phyloP scores from a whole-genome alignment of 768 basidiomycete genomes.

The Suillus subalutaceus region DNA sequence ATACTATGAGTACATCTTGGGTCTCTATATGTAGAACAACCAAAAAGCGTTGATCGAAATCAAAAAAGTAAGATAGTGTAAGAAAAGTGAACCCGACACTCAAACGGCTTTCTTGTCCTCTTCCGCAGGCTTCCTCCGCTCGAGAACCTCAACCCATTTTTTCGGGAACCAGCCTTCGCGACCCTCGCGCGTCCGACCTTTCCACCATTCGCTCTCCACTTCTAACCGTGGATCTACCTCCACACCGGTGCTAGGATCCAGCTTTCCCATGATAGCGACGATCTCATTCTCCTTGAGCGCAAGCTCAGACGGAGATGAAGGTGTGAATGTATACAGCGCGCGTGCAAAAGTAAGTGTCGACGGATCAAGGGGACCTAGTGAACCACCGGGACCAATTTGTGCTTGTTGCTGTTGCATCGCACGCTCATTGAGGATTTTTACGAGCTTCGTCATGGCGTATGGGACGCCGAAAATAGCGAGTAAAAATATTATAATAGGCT shows the following conservation, averaged over 20 bases:
- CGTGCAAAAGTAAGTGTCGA: conserved; percentile 82
- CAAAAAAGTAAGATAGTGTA: not conserved
- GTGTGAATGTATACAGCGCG: conserved; percentile 76
- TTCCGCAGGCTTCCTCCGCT: conserved; percentile 41
- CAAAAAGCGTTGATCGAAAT: not conserved
- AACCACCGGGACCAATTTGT: conserved; percentile 33
- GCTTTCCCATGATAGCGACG: conserved; percentile 85
- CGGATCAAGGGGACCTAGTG: conserved; percentile 69
- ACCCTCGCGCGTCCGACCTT: conserved; percentile 89
- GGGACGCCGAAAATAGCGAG: conserved; percentile 93
- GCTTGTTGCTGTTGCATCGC: conserved; percentile 49
- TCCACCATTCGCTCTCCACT: conserved; percentile 85
- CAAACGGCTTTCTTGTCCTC: conserved; percentile 47
- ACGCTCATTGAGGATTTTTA: conserved; percentile 73
- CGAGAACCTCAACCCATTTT: conserved; percentile 82
- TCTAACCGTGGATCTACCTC: conserved; percentile 71
- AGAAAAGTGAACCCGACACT: not conserved
- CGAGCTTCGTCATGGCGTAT: conserved; percentile 89
- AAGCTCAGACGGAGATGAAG: conserved; percentile 78
- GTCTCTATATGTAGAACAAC: not conserved
- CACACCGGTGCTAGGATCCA: conserved; percentile 67
- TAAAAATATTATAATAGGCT: conserved; percentile 92
- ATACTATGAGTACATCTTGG: not conserved
- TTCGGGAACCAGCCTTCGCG: conserved; percentile 94
- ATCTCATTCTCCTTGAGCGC: conserved; percentile 87